Base-by-base conservation (phyloP, 768 basidiomycete genomes). In the Hortiboletus flavorubellus region DNA sequence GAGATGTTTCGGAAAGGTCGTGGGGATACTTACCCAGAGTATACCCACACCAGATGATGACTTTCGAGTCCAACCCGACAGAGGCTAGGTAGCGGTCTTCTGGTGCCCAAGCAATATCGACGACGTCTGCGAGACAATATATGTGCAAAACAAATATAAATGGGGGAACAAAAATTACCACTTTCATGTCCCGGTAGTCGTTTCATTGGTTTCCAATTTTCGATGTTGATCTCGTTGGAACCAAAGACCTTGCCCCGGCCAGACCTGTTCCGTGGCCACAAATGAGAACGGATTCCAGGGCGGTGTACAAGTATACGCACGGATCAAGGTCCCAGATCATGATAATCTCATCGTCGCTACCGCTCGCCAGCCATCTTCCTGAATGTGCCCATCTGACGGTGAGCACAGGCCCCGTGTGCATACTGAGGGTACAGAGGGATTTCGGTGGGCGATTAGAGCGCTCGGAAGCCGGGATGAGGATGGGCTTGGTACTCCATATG, bases 311-410 rank as follows among this genome's bases (percentile, higher is more conserved):
- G 26, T 1, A 54, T 51, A 46, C 93, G 76, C 68, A 97, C 93
- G 91, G 93, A 73, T 97, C 94, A 46, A 93, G 81, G 67, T 94
- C 93, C 97, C 95, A 99, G 35, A 98, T 85, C 87, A 98, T 91
- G 31, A 97, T 85, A 60, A 95, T 89, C 67, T 87, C 84, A 67
- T 98, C 97, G 71, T 99, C 97, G 59, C 93, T 93, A 21, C 97
- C 97, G 65, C 91, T 95, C 5, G 97, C 97, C 18, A 99, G 77
- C 86, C 90, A 98, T 48, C 89, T 76, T 10, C 97, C 97, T 10
- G 89, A 91, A 72, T 94, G 85, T 11, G 93, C 91, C 95, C 96
- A 99, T 46, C 95, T 74, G 16, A 98, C 89, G 14, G 87, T 84
- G 30, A 98, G 75, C 3, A 99, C 95, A 0, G 94, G 90, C 0